A percentile compares a stretch with the other conserved stretches of the same genome.
These are phyloP conservation scores for Epichloe uncinata DNA, from an alignment of 2,329 filamentous ascomycete genomes.

Conservation along the genomic window DNA sequence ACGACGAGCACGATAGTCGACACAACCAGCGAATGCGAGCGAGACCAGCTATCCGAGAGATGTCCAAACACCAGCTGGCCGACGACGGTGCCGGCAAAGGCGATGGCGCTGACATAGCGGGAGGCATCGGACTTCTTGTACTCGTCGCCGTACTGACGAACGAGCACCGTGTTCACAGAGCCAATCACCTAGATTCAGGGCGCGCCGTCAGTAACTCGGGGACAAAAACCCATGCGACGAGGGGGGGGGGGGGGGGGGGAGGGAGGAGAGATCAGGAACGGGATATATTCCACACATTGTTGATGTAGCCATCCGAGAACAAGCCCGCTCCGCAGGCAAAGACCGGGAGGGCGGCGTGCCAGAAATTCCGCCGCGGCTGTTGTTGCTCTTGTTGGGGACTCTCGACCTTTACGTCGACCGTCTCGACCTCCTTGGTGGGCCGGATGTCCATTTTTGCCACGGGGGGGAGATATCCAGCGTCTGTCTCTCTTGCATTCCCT, in stretches of 20 bases:
- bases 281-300: constrained; percentile 43
- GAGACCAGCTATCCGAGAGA: constrained; percentile 70
- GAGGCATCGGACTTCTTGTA: constrained; percentile 58
- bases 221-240: constrained; percentile 3
- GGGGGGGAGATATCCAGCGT: too few species aligned
- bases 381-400: too few species aligned
- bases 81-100: constrained; percentile 75
- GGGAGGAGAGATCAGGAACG: too few species aligned
- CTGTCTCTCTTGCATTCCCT: too few species aligned
- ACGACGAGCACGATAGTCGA: constrained; percentile 75
- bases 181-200: constrained; percentile 57
- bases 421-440: too few species aligned
- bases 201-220: not conserved
- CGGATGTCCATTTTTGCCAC: too few species aligned
- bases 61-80: constrained; percentile 74
- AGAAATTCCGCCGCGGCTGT: too few species aligned
- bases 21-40: constrained; percentile 66
- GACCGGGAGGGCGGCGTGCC: constrained; percentile 41
- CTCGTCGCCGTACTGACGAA: constrained; percentile 50
- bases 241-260: too few species aligned
- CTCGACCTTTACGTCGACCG: too few species aligned
- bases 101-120: constrained; percentile 66
- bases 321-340: constrained; percentile 82
- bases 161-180: constrained; percentile 67
- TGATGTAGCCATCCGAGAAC: constrained; percentile 86